Conservation (phyloP, 2,329 filamentous ascomycete genomes). For the Pseudopithomyces chartarum region DNA sequence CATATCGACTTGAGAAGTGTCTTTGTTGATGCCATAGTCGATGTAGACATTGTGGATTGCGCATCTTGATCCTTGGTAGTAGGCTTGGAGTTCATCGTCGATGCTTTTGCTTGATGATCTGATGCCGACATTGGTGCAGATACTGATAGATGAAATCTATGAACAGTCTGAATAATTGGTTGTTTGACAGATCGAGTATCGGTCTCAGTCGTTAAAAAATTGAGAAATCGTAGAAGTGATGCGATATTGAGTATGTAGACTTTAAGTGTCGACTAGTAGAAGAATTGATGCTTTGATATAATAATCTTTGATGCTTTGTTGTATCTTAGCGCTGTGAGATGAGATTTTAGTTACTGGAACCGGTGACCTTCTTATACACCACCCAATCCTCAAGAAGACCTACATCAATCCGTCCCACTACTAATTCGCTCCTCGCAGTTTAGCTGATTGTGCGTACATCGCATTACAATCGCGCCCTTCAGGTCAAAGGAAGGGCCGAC, state of each 20-base stretch:
- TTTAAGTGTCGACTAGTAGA: not conserved
- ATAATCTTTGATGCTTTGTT: not conserved
- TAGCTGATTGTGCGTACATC: not conserved
- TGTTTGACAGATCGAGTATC: no score
- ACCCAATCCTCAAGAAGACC: not conserved
- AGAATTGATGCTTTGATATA: not conserved
- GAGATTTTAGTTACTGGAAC: not conserved
- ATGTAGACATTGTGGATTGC: constrained; percentile 26
- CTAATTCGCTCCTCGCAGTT: not conserved
- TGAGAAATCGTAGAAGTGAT: not conserved
- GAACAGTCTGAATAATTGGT: not conserved
- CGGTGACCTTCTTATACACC: not conserved
- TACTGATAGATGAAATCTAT: not conserved
- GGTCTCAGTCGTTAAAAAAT: not conserved
- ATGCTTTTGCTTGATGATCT: not conserved
- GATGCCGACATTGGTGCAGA: not conserved
- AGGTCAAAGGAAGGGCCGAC: not conserved
- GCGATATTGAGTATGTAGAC: not conserved
- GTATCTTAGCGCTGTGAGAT: not conserved
- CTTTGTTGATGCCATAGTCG: constrained; percentile 30
- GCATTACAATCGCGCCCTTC: not conserved
- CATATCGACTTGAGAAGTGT: constrained; percentile 28
- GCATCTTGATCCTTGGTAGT: not conserved
- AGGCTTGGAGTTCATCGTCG: not conserved
- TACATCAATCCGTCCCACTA: not conserved